Evolutionary conservation across 1,284 basidiomycete genomes (phyloP).

Genomic region (Anthracocystis setariae): DNA sequence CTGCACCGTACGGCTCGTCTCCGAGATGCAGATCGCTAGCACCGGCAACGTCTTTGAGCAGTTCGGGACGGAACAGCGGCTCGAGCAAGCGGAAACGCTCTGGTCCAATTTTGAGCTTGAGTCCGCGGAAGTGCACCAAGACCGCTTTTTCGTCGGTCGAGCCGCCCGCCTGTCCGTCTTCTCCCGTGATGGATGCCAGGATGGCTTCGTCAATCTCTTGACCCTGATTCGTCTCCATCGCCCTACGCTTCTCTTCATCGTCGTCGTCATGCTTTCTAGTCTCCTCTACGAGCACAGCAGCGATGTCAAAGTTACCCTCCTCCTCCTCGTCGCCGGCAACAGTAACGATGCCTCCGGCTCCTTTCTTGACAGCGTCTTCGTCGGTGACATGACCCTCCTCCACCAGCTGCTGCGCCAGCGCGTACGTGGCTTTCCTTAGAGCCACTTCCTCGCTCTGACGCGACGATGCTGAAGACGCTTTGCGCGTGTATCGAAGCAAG

Average conservation of each 20-base stretch:
- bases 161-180: slow-evolving; percentile 46
- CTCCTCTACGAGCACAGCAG: slow-evolving; percentile 69
- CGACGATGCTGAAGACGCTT: slow-evolving; percentile 19
- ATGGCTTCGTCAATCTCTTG: slow-evolving; percentile 43
- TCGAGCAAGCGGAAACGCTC: slow-evolving; percentile 59
- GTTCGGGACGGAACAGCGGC: slow-evolving; percentile 55
- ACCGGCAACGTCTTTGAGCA: slow-evolving; percentile 51
- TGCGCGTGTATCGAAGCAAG: slow-evolving; percentile 54
- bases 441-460: slow-evolving; percentile 27
- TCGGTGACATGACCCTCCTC: slow-evolving; percentile 52
- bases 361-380: slow-evolving; percentile 43
- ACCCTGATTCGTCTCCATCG: slow-evolving; percentile 74
- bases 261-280: slow-evolving; percentile 44
- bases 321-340: slow-evolving; percentile 73
- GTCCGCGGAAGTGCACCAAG: slow-evolving; percentile 54
- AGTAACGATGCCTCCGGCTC: slow-evolving; percentile 33
- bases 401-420: slow-evolving; percentile 55
- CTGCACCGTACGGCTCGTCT: slow-evolving; percentile 47
- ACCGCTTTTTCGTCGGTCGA: slow-evolving; percentile 46
- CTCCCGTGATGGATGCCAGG: slow-evolving; percentile 44
- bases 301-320: slow-evolving; percentile 77
- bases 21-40: slow-evolving; percentile 27
- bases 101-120: slow-evolving; percentile 55
- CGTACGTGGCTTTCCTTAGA: slow-evolving; percentile 28
- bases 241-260: slow-evolving; percentile 73